These are phyloP conservation scores for Hypsizygus ulmarius DNA, from an alignment of 1,284 basidiomycete genomes.

Conservation along the genomic window DNA sequence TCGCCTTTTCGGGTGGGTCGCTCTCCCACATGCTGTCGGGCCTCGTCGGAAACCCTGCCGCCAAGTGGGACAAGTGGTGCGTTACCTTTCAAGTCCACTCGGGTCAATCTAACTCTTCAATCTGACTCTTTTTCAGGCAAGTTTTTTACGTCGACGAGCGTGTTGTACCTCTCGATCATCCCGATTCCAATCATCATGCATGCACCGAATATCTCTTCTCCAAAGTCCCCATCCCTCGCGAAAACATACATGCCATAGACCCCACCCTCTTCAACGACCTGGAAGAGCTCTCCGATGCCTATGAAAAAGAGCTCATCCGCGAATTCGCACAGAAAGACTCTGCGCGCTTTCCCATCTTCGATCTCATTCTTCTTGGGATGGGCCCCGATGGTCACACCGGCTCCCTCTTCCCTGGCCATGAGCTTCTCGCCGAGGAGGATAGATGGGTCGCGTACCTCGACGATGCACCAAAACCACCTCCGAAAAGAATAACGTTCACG, in stretches of 20 bases:
- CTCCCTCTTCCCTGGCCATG: slow-evolving; percentile 92
- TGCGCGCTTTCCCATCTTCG: slow-evolving; percentile 92
- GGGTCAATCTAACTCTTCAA: not conserved
- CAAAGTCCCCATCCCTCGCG: slow-evolving; percentile 76
- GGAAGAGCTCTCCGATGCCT: slow-evolving; percentile 88
- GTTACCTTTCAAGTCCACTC: slow-evolving; percentile 24
- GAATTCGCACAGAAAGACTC: slow-evolving; percentile 90
- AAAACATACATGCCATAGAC: slow-evolving; percentile 89
- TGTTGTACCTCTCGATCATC: slow-evolving; percentile 88
- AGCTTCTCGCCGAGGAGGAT: slow-evolving; percentile 80
- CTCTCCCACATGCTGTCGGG: slow-evolving; percentile 82
- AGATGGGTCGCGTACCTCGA: slow-evolving; percentile 94
- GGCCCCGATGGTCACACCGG: slow-evolving; percentile 97
- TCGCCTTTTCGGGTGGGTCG: slow-evolving; percentile 93
- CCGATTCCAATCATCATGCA: slow-evolving; percentile 88
- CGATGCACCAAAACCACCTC: slow-evolving; percentile 94
- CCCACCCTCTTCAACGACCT: slow-evolving; percentile 68
- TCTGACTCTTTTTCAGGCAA: slow-evolving; percentile 61
- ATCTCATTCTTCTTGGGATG: slow-evolving; percentile 91
- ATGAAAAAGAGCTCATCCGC: slow-evolving; percentile 89
- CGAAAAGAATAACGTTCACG: slow-evolving; percentile 86
- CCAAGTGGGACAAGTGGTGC: slow-evolving; percentile 96
- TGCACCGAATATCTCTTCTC: slow-evolving; percentile 79
- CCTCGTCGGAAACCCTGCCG: slow-evolving; percentile 69
- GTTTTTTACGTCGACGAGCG: slow-evolving; percentile 98